phyloP scores from a whole-genome alignment of 2,329 filamentous ascomycete species.

The Coniochaeta hoffmannii region DNA sequence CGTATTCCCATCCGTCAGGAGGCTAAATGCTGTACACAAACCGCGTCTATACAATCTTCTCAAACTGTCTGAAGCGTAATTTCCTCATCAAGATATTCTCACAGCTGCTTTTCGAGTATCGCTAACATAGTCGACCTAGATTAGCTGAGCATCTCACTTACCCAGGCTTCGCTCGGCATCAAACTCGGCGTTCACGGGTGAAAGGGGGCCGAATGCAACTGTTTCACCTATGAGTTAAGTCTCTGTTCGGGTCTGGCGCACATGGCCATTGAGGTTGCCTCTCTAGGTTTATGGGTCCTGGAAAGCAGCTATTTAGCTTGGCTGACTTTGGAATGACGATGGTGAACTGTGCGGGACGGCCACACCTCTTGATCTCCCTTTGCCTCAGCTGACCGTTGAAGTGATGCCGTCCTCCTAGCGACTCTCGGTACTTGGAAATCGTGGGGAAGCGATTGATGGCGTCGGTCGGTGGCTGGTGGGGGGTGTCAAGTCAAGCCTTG shows the following conservation, averaged over 20 bases:
- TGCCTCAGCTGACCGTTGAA: not conserved
- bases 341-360: not conserved
- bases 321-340: not conserved
- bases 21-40: slow-evolving; percentile 42
- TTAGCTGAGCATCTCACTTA: too few relatives aligned
- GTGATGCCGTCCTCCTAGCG: not conserved
- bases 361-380: not conserved
- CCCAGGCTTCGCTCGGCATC: too few relatives aligned
- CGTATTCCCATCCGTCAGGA: slow-evolving; percentile 18
- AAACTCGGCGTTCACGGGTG: too few relatives aligned
- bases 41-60: slow-evolving; percentile 31
- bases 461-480: not conserved
- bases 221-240: too few relatives aligned
- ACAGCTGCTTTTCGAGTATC: not conserved
- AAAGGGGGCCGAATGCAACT: too few relatives aligned
- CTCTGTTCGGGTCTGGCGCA: too few relatives aligned
- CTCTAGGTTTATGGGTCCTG: too few relatives aligned
- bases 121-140: not conserved
- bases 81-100: not conserved
- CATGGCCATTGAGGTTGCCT: too few relatives aligned
- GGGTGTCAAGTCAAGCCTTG: not conserved
- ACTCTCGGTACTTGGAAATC: not conserved
- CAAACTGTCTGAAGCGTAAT: slow-evolving; percentile 18
- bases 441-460: not conserved
- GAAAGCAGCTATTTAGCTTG: not conserved